Evolutionary conservation across 2,329 filamentous ascomycete species (phyloP).

Genomic region (Lanzia echinophila): DNA sequence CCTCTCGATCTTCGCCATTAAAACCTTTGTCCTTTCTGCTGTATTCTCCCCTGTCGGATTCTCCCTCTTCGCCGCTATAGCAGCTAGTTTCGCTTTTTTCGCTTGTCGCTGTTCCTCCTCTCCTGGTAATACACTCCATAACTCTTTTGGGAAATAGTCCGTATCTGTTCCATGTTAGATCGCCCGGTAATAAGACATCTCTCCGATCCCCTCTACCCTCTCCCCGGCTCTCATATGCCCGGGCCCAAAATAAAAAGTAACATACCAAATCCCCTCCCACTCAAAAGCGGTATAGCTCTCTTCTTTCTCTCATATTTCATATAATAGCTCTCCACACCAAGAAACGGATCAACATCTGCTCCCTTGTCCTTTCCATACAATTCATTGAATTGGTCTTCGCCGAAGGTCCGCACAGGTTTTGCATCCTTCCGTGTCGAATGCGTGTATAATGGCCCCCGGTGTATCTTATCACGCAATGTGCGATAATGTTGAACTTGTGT

Average conservation of each 20-base stretch:
- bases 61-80: slow-evolving; percentile 28
- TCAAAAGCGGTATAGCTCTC: slow-evolving; percentile 47
- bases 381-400: slow-evolving; percentile 32
- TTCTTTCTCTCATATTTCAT: slow-evolving; percentile 51
- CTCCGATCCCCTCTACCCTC: neutral
- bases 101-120: slow-evolving; percentile 25
- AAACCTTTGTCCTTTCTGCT: slow-evolving; percentile 22
- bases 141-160: slow-evolving; percentile 51
- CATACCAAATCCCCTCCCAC: slow-evolving; percentile 48
- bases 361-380: slow-evolving; percentile 27
- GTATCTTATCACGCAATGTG: slow-evolving; percentile 45
- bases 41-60: slow-evolving; percentile 21
- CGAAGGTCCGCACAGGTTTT: slow-evolving; percentile 36
- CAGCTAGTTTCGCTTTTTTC: slow-evolving; percentile 20
- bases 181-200: too few relatives aligned
- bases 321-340: slow-evolving; percentile 54
- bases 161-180: slow-evolving; percentile 46
- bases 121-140: slow-evolving; percentile 47
- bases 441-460: slow-evolving; percentile 52
- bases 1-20: slow-evolving; percentile 21
- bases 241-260: slow-evolving; percentile 12
- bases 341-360: slow-evolving; percentile 52
- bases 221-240: neutral
- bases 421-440: slow-evolving; percentile 30
- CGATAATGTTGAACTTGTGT: slow-evolving; percentile 43